Evolutionary conservation across 768 basidiomycete genomes (phyloP).

Genomic region (Daedaleopsis nitida): DNA sequence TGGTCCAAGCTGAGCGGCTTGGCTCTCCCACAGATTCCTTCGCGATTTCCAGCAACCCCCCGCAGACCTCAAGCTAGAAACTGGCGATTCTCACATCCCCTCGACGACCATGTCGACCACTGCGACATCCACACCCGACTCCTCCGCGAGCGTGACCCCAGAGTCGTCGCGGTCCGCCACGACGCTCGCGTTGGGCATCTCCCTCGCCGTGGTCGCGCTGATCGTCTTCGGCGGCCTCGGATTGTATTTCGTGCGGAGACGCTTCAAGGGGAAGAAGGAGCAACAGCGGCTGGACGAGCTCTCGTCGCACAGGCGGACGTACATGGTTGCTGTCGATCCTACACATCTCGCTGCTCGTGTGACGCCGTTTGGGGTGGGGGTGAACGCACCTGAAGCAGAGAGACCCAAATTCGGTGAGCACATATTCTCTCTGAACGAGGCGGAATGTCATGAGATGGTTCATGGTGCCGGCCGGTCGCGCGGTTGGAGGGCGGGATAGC

Average conservation of each 20-base stretch:
- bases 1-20: too few species aligned
- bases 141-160: constrained; percentile 2
- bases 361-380: constrained; percentile 18
- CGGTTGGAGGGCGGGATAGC: too few species aligned
- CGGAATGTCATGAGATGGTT: too few species aligned
- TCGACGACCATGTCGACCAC: constrained; percentile 11
- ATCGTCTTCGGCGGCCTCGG: constrained; percentile 16
- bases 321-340: constrained; percentile 20
- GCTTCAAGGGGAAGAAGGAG: constrained; percentile 1
- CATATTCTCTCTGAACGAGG: background rate
- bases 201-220: constrained; percentile 14
- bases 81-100: constrained; percentile 4
- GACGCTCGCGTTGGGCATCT: constrained; percentile 16
- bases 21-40: background rate
- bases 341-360: constrained; percentile 18
- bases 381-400: constrained; percentile 15
- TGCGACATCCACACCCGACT: constrained; percentile 1
- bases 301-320: constrained; percentile 13
- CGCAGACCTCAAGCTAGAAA: background rate
- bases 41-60: background rate
- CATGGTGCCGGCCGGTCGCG: too few species aligned
- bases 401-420: constrained; percentile 16
- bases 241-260: constrained; percentile 15
- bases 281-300: constrained; percentile 6
- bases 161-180: constrained; percentile 11